phyloP scores from a whole-genome alignment of 352 stramenopile species.

The Phytophthora nicotianae region DNA sequence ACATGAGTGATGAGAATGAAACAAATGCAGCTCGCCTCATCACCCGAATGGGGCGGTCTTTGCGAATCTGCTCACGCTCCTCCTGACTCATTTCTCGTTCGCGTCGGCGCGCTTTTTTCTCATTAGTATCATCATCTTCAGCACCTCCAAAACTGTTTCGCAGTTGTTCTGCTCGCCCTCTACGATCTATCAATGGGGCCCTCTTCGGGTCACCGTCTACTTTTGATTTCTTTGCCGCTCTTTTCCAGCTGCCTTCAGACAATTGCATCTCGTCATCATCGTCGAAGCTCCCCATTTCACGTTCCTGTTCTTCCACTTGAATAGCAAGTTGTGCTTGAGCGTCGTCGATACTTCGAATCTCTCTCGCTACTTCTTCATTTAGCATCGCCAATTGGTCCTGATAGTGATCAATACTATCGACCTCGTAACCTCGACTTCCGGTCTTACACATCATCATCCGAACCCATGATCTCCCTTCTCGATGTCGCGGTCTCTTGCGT shows the following conservation, averaged over 20 bases:
- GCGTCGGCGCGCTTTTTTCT: conserved; percentile 37
- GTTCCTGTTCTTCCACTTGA: conserved; percentile 42
- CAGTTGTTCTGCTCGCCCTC: conserved; percentile 14
- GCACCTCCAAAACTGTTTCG: conserved; percentile 26
- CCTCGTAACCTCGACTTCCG: conserved; percentile 38
- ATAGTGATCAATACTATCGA: conserved; percentile 73
- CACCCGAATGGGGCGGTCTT: conserved; percentile 57
- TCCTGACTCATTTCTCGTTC: conserved; percentile 56
- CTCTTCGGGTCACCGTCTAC: conserved; percentile 25
- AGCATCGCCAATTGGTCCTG: conserved; percentile 58
- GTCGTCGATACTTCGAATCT: conserved; percentile 69
- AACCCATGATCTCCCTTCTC: conserved; percentile 49
- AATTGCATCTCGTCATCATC: conserved; percentile 24
- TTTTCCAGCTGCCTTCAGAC: conserved; percentile 17
- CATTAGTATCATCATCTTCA: conserved; percentile 31
- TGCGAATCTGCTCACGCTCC: conserved; percentile 50
- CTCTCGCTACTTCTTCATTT: conserved; percentile 60
- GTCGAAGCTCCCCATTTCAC: conserved; percentile 28
- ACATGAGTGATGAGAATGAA: conserved; percentile 78
- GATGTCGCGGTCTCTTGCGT: conserved; percentile 49
- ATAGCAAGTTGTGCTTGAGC: conserved; percentile 55
- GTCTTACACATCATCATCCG: conserved; percentile 45
- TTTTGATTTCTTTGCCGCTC: conserved; percentile 16
- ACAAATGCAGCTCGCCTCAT: conserved; percentile 79
- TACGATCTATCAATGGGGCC: conserved; percentile 21